phyloP scores from a whole-genome alignment of 2,329 filamentous ascomycete genomes.

The Talaromyces sp. region DNA sequence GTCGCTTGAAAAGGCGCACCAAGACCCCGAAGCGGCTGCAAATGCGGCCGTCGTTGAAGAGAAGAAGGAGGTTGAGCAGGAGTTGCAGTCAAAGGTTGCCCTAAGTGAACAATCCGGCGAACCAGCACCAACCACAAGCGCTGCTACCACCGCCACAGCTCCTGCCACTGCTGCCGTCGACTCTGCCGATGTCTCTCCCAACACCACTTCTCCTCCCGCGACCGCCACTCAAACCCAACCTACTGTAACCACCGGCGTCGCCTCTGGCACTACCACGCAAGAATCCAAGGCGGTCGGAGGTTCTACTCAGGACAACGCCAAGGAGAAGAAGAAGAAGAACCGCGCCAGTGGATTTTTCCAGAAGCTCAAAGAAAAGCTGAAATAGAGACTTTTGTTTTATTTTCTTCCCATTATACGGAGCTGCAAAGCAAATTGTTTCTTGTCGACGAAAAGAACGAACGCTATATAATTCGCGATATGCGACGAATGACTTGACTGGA shows the following conservation, averaged over 20 bases:
- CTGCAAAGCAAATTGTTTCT: neutral
- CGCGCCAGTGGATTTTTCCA: conserved; percentile 61
- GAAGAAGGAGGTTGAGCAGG: conserved; percentile 66
- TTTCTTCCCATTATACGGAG: conserved; percentile 4
- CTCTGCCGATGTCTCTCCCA: conserved; percentile 29
- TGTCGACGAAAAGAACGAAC: neutral
- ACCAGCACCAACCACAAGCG: conserved; percentile 35
- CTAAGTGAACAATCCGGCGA: conserved; percentile 25
- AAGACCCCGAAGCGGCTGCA: conserved; percentile 64
- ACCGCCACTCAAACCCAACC: conserved; percentile 12
- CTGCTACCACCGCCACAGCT: conserved; percentile 37
- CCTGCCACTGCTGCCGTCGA: conserved; percentile 26
- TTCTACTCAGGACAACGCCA: conserved; percentile 26
- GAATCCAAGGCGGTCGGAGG: conserved; percentile 22
- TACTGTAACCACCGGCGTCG: conserved; percentile 19
- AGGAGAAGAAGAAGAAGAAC: conserved; percentile 65
- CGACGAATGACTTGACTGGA: conserved; percentile 7
- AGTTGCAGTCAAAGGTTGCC: conserved; percentile 59
- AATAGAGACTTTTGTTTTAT: conserved; percentile 24
- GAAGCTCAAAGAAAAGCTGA: conserved; percentile 54
- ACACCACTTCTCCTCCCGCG: conserved; percentile 19
- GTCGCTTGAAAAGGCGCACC: conserved; percentile 46
- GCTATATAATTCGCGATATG: conserved; percentile 1
- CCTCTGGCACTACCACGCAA: conserved; percentile 19
- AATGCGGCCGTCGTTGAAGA: conserved; percentile 65